Evolutionary conservation across 2,329 filamentous ascomycete genomes (phyloP).

Genomic region (Claviceps paspali): DNA sequence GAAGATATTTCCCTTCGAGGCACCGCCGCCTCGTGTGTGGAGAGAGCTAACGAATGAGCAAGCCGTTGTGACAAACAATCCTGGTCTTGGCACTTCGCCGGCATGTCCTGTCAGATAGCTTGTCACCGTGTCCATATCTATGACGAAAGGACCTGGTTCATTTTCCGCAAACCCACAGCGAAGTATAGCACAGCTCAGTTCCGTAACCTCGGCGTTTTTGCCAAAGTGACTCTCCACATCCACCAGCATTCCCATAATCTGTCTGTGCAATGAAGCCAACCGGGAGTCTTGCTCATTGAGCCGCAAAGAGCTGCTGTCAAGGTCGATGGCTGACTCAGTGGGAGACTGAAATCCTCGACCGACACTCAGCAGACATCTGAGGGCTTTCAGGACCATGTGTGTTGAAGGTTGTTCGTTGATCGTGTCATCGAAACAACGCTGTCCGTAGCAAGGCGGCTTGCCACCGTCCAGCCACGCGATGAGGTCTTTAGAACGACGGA

Average conservation of each 20-base stretch:
- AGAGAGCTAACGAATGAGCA: conserved; percentile 53
- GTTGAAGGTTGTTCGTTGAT: conserved; percentile 27
- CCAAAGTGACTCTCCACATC: conserved; percentile 37
- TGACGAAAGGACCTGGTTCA: conserved; percentile 61
- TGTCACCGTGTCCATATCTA: conserved; percentile 50
- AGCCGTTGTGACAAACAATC: conserved; percentile 54
- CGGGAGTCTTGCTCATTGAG: conserved; percentile 6
- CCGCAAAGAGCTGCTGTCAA: conserved; percentile 34
- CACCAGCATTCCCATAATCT: conserved; percentile 31
- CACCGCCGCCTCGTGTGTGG: conserved; percentile 25
- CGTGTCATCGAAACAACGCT: conserved; percentile 14
- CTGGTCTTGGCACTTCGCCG: conserved; percentile 48
- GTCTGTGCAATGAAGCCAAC: conserved; percentile 24
- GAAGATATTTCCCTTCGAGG: conserved; percentile 32
- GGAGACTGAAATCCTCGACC: conserved; percentile 58
- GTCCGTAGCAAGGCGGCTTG: conserved; percentile 11
- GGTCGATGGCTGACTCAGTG: conserved; percentile 50
- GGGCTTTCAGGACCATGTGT: conserved; percentile 36
- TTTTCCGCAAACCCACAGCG: conserved; percentile 62
- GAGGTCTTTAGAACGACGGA: conserved; percentile 11
- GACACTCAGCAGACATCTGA: conserved; percentile 55
- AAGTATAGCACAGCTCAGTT: conserved; percentile 56
- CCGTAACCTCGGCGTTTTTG: conserved; percentile 50
- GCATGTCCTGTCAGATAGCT: conserved; percentile 47
- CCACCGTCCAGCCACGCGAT: conserved; percentile 4